Conservation (phyloP, 768 basidiomycete genomes). For the Lactifluus hygrophoroides region DNA sequence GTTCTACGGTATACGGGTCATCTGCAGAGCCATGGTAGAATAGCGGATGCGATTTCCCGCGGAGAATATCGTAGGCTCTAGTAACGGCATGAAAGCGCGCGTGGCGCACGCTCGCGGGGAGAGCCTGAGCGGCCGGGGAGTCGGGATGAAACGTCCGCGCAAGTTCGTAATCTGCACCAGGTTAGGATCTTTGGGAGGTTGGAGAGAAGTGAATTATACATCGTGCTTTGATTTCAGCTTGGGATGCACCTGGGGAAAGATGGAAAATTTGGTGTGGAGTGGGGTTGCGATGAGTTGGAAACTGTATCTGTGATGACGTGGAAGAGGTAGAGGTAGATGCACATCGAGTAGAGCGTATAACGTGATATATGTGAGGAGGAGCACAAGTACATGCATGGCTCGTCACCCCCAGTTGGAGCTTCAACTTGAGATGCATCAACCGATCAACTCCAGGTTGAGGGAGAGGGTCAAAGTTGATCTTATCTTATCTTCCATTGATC, state of each 20-base stretch:
- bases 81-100: conserved; percentile 57
- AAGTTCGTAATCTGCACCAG: conserved; percentile 56
- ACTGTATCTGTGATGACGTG: conserved; percentile 33
- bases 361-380: not conserved
- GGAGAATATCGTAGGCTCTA: conserved; percentile 52
- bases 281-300: conserved; percentile 44
- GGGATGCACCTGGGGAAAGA: conserved; percentile 44
- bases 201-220: conserved; percentile 38
- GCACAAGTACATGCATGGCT: not conserved
- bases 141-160: conserved; percentile 70
- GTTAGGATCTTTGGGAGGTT: not conserved
- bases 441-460: not conserved
- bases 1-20: conserved; percentile 43
- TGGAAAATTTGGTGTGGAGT: conserved; percentile 71
- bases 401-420: not conserved
- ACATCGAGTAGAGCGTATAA: not conserved
- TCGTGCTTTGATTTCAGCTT: conserved; percentile 54
- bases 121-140: conserved; percentile 34
- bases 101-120: conserved; percentile 42
- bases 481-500: conserved; percentile 7
- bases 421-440: not conserved
- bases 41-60: conserved; percentile 28
- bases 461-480: no score
- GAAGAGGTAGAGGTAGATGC: conserved; percentile 18
- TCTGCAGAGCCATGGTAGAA: conserved; percentile 21